Conservation (phyloP, 164 flowering plant species). For the Annona cherimola region DNA sequence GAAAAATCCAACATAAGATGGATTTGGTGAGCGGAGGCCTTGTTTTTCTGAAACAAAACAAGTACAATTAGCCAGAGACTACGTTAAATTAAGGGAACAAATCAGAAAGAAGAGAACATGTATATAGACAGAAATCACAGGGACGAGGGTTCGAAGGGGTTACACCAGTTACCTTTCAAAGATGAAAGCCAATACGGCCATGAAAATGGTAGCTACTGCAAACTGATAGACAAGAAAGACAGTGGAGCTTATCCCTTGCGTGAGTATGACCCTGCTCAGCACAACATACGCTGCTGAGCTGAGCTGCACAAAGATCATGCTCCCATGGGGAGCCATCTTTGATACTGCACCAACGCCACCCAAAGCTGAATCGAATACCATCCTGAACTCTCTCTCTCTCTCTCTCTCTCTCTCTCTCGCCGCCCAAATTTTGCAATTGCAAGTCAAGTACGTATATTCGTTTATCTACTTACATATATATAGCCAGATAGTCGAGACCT, state of each 20-base stretch:
- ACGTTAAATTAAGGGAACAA: no score
- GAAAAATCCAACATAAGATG: no score
- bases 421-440: no score
- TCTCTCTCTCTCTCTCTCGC: neutral
- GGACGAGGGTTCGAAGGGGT: no score
- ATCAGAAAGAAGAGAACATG: no score
- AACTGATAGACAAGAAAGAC: slow-evolving; percentile 19
- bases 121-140: no score
- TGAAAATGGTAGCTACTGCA: slow-evolving; percentile 17
- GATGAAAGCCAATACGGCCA: slow-evolving; percentile 14
- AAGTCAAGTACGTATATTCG: no score
- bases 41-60: no score
- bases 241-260: slow-evolving; percentile 18
- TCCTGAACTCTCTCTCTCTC: neutral
- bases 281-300: slow-evolving; percentile 18
- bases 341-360: neutral
- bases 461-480: no score
- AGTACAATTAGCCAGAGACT: no score
- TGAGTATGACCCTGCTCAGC: slow-evolving; percentile 15
- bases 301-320: slow-evolving; percentile 10
- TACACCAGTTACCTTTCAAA: slow-evolving; percentile 15
- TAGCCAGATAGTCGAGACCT: no score
- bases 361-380: neutral
- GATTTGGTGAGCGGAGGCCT: no score
- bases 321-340: slow-evolving; percentile 12